These are phyloP conservation scores for Lachancea sp. DNA, from an alignment of 805 yeast species.

Conservation along the genomic window DNA sequence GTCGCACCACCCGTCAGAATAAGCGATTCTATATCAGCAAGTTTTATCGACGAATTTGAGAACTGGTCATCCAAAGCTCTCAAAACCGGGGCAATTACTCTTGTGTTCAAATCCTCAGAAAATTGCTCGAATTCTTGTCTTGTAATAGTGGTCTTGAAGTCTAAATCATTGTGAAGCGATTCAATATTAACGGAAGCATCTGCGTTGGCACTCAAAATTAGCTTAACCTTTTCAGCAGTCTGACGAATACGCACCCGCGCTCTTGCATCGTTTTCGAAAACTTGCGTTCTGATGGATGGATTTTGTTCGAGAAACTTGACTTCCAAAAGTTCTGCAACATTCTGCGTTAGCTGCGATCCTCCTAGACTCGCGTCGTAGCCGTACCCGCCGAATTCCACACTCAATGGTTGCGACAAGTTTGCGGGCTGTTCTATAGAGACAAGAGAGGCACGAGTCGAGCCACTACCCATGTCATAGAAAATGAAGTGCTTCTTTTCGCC, in stretches of 20 bases:
- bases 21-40: constrained; percentile 51
- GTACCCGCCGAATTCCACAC: constrained; percentile 63
- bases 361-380: constrained; percentile 65
- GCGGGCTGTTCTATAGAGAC: constrained; percentile 47
- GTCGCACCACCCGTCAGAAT: constrained; percentile 87
- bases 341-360: constrained; percentile 66
- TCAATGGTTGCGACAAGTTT: constrained; percentile 36
- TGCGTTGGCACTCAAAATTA: constrained; percentile 77
- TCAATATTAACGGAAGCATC: constrained; percentile 79
- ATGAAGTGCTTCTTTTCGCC: constrained; percentile 49
- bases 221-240: constrained; percentile 84
- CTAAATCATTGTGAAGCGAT: constrained; percentile 63
- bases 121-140: constrained; percentile 77
- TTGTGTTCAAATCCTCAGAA: constrained; percentile 36
- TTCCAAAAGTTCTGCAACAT: constrained; percentile 54
- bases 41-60: constrained; percentile 21
- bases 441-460: constrained; percentile 83
- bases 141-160: constrained; percentile 59
- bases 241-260: constrained; percentile 65
- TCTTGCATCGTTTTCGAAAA: constrained; percentile 44
- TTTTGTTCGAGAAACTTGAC: constrained; percentile 50
- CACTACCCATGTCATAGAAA: constrained; percentile 89
- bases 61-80: constrained; percentile 40
- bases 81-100: constrained; percentile 49
- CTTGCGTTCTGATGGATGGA: constrained; percentile 33